Evolutionary conservation across 106 monocot species (phyloP).

Genomic region (Acorus calamus): DNA sequence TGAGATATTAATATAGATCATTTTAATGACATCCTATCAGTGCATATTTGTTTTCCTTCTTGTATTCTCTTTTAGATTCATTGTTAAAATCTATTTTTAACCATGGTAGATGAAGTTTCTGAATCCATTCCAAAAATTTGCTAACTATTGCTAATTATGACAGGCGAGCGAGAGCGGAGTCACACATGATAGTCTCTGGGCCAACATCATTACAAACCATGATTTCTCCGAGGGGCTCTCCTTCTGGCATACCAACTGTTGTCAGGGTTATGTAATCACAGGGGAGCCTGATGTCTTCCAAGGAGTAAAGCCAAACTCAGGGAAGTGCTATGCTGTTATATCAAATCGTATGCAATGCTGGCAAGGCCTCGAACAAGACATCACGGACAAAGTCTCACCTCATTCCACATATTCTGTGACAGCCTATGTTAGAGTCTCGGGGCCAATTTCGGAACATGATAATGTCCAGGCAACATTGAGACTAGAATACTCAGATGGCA

Average conservation of each 20-base stretch:
- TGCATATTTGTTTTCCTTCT: no score
- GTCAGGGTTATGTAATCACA: conserved; percentile 12
- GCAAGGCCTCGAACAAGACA: conserved; percentile 25
- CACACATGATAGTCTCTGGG: no score
- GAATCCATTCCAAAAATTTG: no score
- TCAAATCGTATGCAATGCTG: conserved; percentile 10
- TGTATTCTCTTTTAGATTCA: no score
- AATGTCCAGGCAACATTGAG: conserved; percentile 15
- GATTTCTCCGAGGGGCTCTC: conserved; percentile 12
- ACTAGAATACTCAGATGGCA: conserved; percentile 1
- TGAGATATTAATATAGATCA: no score
- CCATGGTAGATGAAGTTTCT: no score
- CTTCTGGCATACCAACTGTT: conserved; percentile 14
- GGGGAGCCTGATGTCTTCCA: not conserved
- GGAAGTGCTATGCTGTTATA: conserved; percentile 11
- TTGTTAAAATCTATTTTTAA: no score
- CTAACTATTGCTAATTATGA: no score
- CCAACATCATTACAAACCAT: conserved; percentile 15
- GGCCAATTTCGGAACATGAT: not conserved
- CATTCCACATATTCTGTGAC: conserved; percentile 3
- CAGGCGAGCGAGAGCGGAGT: no score
- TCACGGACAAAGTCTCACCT: conserved; percentile 10
- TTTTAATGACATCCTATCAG: no score
- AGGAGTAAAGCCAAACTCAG: conserved; percentile 9
- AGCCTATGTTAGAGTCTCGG: conserved; percentile 11